Base-by-base conservation (phyloP, 192 early-diverging fungal genomes). In the Irineochytrium annulatum region DNA sequence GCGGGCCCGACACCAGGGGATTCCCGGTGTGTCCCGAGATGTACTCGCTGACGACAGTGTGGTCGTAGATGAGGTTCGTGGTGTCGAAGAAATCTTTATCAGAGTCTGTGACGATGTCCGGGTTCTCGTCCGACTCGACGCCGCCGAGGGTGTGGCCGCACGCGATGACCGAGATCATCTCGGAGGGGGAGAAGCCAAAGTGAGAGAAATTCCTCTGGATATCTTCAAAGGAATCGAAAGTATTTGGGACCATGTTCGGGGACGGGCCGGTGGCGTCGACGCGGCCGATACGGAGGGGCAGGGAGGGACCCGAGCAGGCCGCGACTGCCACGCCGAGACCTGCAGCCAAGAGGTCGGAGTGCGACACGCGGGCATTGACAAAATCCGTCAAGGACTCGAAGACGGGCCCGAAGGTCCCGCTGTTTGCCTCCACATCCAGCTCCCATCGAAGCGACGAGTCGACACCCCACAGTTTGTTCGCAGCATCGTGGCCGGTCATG, bases 401-500 rank as follows among this genome's bases (percentile, higher is more conserved):
- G 49, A 14, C 8, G 6, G 8, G 20, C 20, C 28, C 28, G 49
- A 51, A 51, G 49, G 49, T 14, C 13, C 19, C 13, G 22, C 19
- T 27, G 49, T 51, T 51, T 8, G 19, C 20, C 11, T n/a, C 28
- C 20, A 24, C 13, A 27, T 51, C 28, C 6, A 51, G 20, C 49
- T 51, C 49, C 20, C 28, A 51, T 51, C 49, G 19, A 8, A 51
- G 49, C 8, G 49, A 51, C 13, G 49, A 8, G 49, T 51, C 49
- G 20, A 51, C 28, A 6, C 49, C 49, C 20, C 49, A 8, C 13
- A 51, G 13, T 27, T 14, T 14, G n/a, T 41, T 41, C 39, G 39
- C 39, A n/a, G 39, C 13, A 22, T 51, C 49, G 49, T 51, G 49
- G 11, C 49, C 49, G 20, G 20, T 27, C 8, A 51, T 22, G 20